A percentile compares a stretch with the other conserved stretches of the same genome.
Conservation (phyloP, 768 basidiomycete genomes). For the Hericium erinaceus region DNA sequence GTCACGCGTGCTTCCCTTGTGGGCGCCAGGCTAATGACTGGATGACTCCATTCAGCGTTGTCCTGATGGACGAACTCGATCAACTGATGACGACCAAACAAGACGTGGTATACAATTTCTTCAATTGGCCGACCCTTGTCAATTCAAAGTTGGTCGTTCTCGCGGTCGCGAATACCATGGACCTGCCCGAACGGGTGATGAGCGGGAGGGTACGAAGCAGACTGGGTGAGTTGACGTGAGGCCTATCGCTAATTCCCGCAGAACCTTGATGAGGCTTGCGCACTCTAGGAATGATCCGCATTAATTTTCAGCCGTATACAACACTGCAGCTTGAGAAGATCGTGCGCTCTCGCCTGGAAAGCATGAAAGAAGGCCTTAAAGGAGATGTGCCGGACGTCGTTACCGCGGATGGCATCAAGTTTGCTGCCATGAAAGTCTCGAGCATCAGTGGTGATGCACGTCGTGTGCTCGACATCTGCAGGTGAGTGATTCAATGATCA, state of each 20-base stretch:
- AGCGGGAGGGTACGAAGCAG: conserved; percentile 87
- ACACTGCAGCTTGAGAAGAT: conserved; percentile 75
- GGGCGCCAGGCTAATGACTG: conserved; percentile 2
- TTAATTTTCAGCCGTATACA: conserved; percentile 87
- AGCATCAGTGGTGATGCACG: conserved; percentile 90
- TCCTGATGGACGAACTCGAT: conserved; percentile 97
- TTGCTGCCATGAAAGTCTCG: conserved; percentile 74
- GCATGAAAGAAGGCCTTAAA: conserved; percentile 42
- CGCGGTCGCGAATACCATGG: conserved; percentile 98
- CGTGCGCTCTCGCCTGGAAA: conserved; percentile 69
- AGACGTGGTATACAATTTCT: conserved; percentile 98
- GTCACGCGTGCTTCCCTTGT: conserved; percentile 18
- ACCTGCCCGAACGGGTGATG: conserved; percentile 91
- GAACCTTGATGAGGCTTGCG: background rate
- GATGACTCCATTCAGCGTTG: conserved; percentile 47
- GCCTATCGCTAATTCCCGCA: background rate
- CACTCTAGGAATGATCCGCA: conserved; percentile 67
- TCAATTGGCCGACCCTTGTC: conserved; percentile 95
- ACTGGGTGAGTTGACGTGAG: conserved; percentile 46
- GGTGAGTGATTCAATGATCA: conserved; percentile 30
- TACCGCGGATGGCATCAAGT: conserved; percentile 64
- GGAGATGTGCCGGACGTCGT: conserved; percentile 45
- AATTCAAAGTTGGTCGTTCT: conserved; percentile 88
- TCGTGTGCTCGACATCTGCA: conserved; percentile 85
- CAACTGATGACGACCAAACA: conserved; percentile 94